These are phyloP conservation scores for Austroboletus novae-zelandiae DNA, from an alignment of 1,284 basidiomycete species.

Conservation along the genomic window DNA sequence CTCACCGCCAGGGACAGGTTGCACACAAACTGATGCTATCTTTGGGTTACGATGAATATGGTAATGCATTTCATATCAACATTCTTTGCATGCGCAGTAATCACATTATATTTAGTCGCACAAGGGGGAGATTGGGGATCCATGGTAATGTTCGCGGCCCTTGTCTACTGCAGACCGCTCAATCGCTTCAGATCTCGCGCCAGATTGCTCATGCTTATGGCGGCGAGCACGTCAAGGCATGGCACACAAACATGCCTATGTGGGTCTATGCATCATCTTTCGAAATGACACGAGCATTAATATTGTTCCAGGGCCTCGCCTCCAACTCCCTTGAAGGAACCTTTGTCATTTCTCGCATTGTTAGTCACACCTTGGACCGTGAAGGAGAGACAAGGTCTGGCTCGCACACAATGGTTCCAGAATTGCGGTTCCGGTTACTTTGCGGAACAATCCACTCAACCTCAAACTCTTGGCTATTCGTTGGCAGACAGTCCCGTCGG, in stretches of 20 bases:
- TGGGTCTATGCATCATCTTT: conserved; percentile 13
- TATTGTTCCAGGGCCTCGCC: conserved; percentile 19
- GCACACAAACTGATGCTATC: conserved; percentile 52
- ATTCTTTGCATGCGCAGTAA: not conserved
- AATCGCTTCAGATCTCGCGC: conserved; percentile 37
- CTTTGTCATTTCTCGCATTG: conserved; percentile 29
- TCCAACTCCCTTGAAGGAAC: conserved; percentile 26
- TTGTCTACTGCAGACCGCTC: not conserved
- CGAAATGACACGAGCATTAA: not conserved
- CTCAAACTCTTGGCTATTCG: conserved; percentile 57
- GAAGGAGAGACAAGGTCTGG: conserved; percentile 38
- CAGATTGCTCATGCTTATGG: conserved; percentile 42
- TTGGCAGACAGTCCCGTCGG: conserved; percentile 58
- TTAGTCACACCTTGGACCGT: conserved; percentile 32
- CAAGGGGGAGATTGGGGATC: conserved; percentile 57
- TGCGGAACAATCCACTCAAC: conserved; percentile 45
- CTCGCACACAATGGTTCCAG: conserved; percentile 32
- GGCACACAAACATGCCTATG: conserved; percentile 45
- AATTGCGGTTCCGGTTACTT: conserved; percentile 41
- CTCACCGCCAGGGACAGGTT: conserved; percentile 8
- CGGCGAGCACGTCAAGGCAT: conserved; percentile 40
- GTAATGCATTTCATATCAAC: conserved; percentile 26
- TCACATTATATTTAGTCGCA: conserved; percentile 36
- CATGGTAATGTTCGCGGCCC: conserved; percentile 27
- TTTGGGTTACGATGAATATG: conserved; percentile 52